A percentile compares a stretch with the other conserved stretches of the same genome.
phyloP scores from a whole-genome alignment of 1,284 basidiomycete species.

The Rhodotorula sp. region DNA sequence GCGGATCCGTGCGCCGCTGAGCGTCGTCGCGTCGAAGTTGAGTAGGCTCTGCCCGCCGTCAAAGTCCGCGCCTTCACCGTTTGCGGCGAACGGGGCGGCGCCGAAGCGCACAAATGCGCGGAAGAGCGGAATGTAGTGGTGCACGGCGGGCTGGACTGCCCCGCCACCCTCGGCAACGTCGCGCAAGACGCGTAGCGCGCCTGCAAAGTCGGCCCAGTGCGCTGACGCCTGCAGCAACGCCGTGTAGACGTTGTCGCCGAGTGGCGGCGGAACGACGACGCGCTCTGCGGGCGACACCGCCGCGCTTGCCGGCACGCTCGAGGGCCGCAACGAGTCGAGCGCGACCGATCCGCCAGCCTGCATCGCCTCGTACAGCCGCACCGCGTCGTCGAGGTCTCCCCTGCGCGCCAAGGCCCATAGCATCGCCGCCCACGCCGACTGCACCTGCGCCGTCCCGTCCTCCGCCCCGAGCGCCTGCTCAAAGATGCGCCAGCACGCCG shows the following conservation, averaged over 20 bases:
- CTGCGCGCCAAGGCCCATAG: constrained; percentile 20
- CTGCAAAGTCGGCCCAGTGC: constrained; percentile 27
- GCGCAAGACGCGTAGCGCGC: constrained; percentile 24
- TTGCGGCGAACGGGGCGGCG: too few species aligned
- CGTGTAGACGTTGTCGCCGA: constrained; percentile 12
- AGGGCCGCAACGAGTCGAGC: constrained; percentile 6
- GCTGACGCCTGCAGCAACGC: constrained; percentile 30
- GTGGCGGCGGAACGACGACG: constrained; percentile 13
- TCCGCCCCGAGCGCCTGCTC: constrained; percentile 3
- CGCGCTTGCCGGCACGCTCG: background rate
- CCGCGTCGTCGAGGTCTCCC: constrained; percentile 20
- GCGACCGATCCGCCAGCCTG: constrained; percentile 9
- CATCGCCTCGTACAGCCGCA: constrained; percentile 28
- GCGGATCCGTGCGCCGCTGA: constrained; percentile 5
- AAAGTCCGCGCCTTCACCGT: background rate
- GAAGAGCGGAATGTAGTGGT: constrained; percentile 33
- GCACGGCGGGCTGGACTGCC: constrained; percentile 4
- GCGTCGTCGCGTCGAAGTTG: background rate
- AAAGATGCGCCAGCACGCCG: constrained; percentile 24
- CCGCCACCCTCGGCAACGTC: constrained; percentile 10
- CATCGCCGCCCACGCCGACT: constrained; percentile 21
- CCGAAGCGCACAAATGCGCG: constrained; percentile 30
- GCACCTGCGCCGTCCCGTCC: background rate
- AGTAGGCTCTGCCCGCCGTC: background rate
- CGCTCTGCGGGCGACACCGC: background rate